Percentiles rank a stretch among this genome's conserved stretches.
Evolutionary conservation across 2,329 filamentous ascomycete species (phyloP).

Genomic region (Cadophora sp.): DNA sequence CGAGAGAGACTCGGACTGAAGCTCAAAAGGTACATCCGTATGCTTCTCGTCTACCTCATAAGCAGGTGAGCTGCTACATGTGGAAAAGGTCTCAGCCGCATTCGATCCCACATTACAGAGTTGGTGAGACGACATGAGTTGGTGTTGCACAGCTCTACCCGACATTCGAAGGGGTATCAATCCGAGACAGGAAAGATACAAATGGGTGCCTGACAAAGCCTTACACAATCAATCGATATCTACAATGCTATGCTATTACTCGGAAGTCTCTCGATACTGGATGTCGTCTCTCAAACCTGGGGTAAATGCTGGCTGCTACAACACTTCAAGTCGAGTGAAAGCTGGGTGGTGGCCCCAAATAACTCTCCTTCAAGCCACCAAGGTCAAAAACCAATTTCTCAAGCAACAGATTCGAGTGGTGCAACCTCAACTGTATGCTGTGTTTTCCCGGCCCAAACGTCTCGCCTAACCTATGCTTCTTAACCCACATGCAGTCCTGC

Average conservation of each 20-base stretch:
- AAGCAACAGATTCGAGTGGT: slow-evolving; percentile 42
- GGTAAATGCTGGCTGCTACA: neutral
- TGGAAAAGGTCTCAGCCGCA: neutral
- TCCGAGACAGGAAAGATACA: neutral
- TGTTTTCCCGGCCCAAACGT: slow-evolving; percentile 23
- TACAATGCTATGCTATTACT: neutral
- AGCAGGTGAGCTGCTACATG: neutral
- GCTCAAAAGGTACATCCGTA: neutral
- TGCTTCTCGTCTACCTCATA: slow-evolving; percentile 2
- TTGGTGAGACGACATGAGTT: neutral
- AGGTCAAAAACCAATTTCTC: slow-evolving; percentile 48
- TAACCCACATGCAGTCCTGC: slow-evolving; percentile 37
- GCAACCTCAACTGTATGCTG: slow-evolving; percentile 34
- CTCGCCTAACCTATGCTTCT: slow-evolving; percentile 46
- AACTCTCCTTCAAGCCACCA: slow-evolving; percentile 46
- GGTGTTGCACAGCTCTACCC: neutral
- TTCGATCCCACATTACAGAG: neutral
- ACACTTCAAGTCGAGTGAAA: neutral
- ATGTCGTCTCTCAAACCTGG: neutral
- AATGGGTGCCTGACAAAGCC: neutral
- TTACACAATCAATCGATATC: neutral
- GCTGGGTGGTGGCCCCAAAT: slow-evolving; percentile 45
- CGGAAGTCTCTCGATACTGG: neutral
- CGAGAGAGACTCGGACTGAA: neutral
- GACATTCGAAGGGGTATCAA: neutral